These are phyloP conservation scores for Wickerhamiella australiensis DNA, from an alignment of 805 yeast species.

Conservation along the genomic window DNA sequence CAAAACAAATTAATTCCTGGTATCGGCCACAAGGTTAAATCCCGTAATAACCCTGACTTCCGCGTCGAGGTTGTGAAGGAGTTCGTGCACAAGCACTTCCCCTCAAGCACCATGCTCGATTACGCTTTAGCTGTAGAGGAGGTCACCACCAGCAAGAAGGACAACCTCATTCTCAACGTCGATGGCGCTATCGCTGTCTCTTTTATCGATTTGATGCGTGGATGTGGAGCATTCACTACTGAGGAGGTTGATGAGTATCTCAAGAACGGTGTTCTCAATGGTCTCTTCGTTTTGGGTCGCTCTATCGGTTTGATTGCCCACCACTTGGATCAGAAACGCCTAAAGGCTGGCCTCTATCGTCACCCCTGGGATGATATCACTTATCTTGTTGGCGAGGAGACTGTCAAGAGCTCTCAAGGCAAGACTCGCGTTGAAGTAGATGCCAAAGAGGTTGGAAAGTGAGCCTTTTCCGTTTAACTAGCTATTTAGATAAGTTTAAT, in stretches of 20 bases:
- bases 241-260: constrained; percentile 37
- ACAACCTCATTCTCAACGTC: constrained; percentile 35
- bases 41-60: constrained; percentile 38
- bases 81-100: constrained; percentile 35
- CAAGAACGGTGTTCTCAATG: constrained; percentile 37
- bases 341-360: constrained; percentile 36
- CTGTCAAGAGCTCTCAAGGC: constrained; percentile 22
- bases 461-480: not conserved
- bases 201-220: constrained; percentile 34
- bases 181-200: constrained; percentile 38
- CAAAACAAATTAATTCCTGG: constrained; percentile 39
- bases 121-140: constrained; percentile 39
- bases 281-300: constrained; percentile 36
- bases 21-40: constrained; percentile 37
- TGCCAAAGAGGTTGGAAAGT: constrained; percentile 17
- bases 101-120: constrained; percentile 33
- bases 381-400: constrained; percentile 32
- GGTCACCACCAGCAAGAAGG: constrained; percentile 39
- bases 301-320: constrained; percentile 38
- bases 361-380: constrained; percentile 41
- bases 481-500: not conserved
- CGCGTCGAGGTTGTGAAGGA: constrained; percentile 39
- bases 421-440: constrained; percentile 30
- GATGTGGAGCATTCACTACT: constrained; percentile 35
- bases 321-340: constrained; percentile 37